These are phyloP conservation scores for Claviceps monticola DNA, from an alignment of 2,329 filamentous ascomycete genomes.

Conservation along the genomic window DNA sequence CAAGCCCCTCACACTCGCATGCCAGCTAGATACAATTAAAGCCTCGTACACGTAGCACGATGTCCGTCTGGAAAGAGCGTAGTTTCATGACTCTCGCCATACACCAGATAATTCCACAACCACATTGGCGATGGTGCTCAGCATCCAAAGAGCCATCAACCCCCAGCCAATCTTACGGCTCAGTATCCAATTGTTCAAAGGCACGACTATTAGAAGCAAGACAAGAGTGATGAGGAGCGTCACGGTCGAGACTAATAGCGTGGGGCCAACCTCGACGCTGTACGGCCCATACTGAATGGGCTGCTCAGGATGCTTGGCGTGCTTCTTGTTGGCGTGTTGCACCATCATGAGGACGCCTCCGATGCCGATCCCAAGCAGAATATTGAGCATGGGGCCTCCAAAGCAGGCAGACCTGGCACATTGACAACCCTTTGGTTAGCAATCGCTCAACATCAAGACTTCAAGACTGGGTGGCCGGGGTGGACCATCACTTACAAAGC, in stretches of 20 bases:
- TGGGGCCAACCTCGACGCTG: constrained; percentile 69
- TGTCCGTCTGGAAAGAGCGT: no score
- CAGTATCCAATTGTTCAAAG: constrained; percentile 76
- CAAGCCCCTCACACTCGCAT: no score
- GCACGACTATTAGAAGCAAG: constrained; percentile 66
- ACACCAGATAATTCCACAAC: constrained; percentile 57
- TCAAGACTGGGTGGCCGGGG: not conserved
- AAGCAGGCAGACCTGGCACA: constrained; percentile 65
- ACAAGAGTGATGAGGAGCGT: constrained; percentile 71
- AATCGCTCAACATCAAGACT: not conserved
- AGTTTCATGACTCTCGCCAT: constrained; percentile 20
- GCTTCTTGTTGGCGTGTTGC: constrained; percentile 48
- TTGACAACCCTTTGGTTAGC: not conserved
- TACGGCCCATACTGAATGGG: constrained; percentile 62
- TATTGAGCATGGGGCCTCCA: constrained; percentile 97
- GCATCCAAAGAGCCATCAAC: constrained; percentile 64
- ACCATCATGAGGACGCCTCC: constrained; percentile 82
- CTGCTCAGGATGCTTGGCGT: constrained; percentile 51
- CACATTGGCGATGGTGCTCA: constrained; percentile 72
- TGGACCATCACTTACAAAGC: constrained; percentile 44
- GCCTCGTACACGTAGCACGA: not conserved
- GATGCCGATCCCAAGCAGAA: constrained; percentile 85
- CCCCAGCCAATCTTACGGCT: constrained; percentile 69
- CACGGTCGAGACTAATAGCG: constrained; percentile 72
- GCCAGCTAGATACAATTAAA: not conserved